Evolutionary conservation across 1,139 yeast species (phyloP).

Genomic region (Meyerozyma elateridarum): DNA sequence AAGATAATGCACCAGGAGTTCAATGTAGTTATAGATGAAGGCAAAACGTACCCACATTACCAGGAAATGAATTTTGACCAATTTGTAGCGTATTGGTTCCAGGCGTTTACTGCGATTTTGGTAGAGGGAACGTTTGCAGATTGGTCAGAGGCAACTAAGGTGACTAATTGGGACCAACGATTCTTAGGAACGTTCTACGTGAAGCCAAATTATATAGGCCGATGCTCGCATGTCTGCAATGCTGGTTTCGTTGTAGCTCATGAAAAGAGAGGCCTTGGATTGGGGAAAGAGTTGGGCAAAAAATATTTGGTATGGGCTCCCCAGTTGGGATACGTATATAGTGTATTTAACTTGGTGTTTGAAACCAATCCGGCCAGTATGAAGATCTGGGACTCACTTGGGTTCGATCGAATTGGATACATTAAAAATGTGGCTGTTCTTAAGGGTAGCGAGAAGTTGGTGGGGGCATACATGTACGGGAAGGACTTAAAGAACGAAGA

Average conservation of each 20-base stretch:
- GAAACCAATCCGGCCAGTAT: slow-evolving; percentile 65
- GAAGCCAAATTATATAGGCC: slow-evolving; percentile 73
- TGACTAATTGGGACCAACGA: slow-evolving; percentile 33
- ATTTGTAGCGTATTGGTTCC: slow-evolving; percentile 41
- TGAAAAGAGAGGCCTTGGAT: slow-evolving; percentile 49
- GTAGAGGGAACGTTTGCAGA: slow-evolving; percentile 32
- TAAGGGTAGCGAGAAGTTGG: slow-evolving; percentile 54
- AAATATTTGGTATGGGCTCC: slow-evolving; percentile 66
- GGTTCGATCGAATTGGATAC: slow-evolving; percentile 68
- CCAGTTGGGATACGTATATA: slow-evolving; percentile 63
- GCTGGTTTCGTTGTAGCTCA: slow-evolving; percentile 70
- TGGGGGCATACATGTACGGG: slow-evolving; percentile 67
- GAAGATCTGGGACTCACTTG: slow-evolving; percentile 69
- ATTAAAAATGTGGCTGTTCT: slow-evolving; percentile 63
- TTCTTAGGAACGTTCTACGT: slow-evolving; percentile 69
- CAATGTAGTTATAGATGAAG: slow-evolving; percentile 45
- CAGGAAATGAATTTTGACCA: slow-evolving; percentile 22
- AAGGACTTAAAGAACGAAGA: slow-evolving; percentile 34
- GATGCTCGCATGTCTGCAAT: slow-evolving; percentile 76
- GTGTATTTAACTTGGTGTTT: slow-evolving; percentile 80
- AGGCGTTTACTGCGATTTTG: slow-evolving; percentile 41
- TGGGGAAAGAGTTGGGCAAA: slow-evolving; percentile 61
- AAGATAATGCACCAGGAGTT: slow-evolving; percentile 33
- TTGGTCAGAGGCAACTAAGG: slow-evolving; percentile 12
- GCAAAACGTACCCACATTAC: slow-evolving; percentile 45